Percentiles rank a stretch among this genome's conserved stretches.
Evolutionary conservation across 768 basidiomycete species (phyloP).

Genomic region (Rhodosporidiobolus sp.): DNA sequence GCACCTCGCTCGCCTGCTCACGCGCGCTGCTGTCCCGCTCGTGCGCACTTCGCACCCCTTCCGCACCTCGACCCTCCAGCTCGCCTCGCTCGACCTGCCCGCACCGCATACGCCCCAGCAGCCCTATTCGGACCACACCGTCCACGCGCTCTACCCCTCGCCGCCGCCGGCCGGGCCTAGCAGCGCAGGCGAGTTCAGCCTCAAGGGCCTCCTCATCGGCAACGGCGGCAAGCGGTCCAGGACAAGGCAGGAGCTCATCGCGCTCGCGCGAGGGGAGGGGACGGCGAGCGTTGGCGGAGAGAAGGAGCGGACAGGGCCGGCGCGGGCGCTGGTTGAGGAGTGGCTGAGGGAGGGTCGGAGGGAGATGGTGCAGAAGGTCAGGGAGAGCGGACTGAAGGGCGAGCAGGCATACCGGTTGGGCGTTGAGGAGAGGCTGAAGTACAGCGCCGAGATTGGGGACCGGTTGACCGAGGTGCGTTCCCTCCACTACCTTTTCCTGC

Average conservation of each 20-base stretch:
- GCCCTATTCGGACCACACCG: slow-evolving; percentile 7
- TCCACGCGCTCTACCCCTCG: slow-evolving; percentile 33
- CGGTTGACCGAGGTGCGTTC: slow-evolving; percentile 18
- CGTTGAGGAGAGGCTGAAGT: slow-evolving; percentile 14
- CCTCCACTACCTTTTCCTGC: neutral
- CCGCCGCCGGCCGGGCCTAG: slow-evolving; percentile 8
- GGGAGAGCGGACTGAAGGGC: slow-evolving; percentile 1
- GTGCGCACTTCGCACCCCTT: slow-evolving; percentile 9
- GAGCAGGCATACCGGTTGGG: slow-evolving; percentile 12
- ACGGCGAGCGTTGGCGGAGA: neutral
- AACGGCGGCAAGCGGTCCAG: slow-evolving; percentile 19
- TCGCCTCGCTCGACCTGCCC: slow-evolving; percentile 10
- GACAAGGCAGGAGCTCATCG: slow-evolving; percentile 22
- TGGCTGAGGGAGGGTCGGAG: slow-evolving; percentile 27
- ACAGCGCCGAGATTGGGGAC: slow-evolving; percentile 16
- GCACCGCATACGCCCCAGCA: neutral
- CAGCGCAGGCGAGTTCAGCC: neutral
- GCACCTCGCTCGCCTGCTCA: slow-evolving; percentile 10
- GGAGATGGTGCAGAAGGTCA: slow-evolving; percentile 8
- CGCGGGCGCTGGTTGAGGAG: slow-evolving; percentile 26
- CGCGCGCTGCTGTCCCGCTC: slow-evolving; percentile 29
- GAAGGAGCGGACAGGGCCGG: slow-evolving; percentile 31
- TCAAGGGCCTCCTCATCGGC: slow-evolving; percentile 21
- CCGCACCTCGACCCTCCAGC: slow-evolving; percentile 10
- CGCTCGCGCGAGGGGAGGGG: slow-evolving; percentile 18